phyloP scores from a whole-genome alignment of 306 rosid genomes.

The Lotus japonicus region DNA sequence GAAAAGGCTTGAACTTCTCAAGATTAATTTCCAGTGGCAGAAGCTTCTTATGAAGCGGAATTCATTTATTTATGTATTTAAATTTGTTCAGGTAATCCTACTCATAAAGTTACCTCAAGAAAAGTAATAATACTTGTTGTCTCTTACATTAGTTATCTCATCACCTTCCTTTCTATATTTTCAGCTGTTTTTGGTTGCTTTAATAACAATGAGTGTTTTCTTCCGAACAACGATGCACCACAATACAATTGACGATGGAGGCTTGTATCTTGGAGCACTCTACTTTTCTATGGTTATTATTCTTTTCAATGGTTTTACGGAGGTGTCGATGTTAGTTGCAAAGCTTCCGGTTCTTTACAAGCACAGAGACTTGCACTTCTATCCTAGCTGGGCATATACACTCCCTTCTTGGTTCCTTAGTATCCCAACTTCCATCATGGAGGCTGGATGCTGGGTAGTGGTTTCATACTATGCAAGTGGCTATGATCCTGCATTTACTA shows the following conservation, averaged over 20 bases:
- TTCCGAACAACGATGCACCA: slow-evolving; percentile 91
- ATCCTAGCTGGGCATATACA: slow-evolving; percentile 95
- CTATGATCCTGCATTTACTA: slow-evolving; percentile 79
- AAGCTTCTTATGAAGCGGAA: slow-evolving; percentile 84
- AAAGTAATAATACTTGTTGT: background rate
- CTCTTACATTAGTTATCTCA: background rate
- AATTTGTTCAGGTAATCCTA: slow-evolving; percentile 78
- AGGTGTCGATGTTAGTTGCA: slow-evolving; percentile 95
- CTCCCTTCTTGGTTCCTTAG: slow-evolving; percentile 93
- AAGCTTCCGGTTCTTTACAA: slow-evolving; percentile 97
- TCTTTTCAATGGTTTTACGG: slow-evolving; percentile 97
- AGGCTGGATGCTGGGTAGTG: slow-evolving; percentile 93
- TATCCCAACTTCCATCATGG: slow-evolving; percentile 76
- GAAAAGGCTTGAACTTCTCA: slow-evolving; percentile 62
- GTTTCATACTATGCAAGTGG: slow-evolving; percentile 87
- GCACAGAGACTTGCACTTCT: slow-evolving; percentile 94
- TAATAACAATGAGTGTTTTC: slow-evolving; percentile 95
- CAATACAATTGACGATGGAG: slow-evolving; percentile 79
- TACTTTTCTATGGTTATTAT: slow-evolving; percentile 94
- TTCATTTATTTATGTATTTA: slow-evolving; percentile 87
- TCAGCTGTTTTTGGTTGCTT: slow-evolving; percentile 86
- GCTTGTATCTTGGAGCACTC: slow-evolving; percentile 85
- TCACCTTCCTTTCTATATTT: slow-evolving; percentile 1
- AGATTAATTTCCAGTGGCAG: slow-evolving; percentile 77
- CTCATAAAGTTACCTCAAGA: background rate